Base-by-base conservation (phyloP, 225 moss, liverwort and hornwort genomes). In the Takakia lepidozioides region DNA sequence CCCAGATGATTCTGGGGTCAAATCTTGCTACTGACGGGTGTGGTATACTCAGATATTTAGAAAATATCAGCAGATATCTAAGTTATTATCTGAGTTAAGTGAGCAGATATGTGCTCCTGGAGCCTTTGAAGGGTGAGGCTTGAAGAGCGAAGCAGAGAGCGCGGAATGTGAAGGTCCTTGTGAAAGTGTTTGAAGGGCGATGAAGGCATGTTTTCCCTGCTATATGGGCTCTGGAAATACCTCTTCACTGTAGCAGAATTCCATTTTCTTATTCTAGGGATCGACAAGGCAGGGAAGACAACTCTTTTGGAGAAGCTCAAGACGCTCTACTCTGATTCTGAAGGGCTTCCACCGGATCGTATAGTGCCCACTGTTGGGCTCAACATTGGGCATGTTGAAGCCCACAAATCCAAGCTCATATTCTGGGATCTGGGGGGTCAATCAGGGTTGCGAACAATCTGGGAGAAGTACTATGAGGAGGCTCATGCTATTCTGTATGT, bases 361-460 rank as follows among this genome's bases (percentile, higher is more conserved):
- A 98, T 98, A 41, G 91, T 98, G 52, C 98, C 98, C 9, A 98
- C 98, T 24, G 98, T 98, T 8, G 98, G 91, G 20, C 70, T 98
- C 38, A 98, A 98, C 65, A 87, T 91, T 63, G 91, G 98, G 18
- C 80, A 87, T 1, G 82, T 98, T 55, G 98, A 98, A 67, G 98
- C 91, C 3, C 80, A 91, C 65, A 98, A 98, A 54, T 64, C 91
- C 39, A 98, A 91, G 76, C 87, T 98, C 37, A 91, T 87, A 47
- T 98, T 98, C 55, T 98, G 98, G 98, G 91, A 98, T 64, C 76
- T 98, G 68, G 98, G 98, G 26, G 98, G 91, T 8, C 98, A 98
- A 83, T 82, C 87, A 58, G 91, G 98, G 56, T 68, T 98, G 63
- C 79, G 91, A 43, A 87, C 78, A 2, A 98, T 98, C 8, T 98